A percentile compares a stretch with the other conserved stretches of the same genome.
Conservation (phyloP, 2,329 filamentous ascomycete species). For the Thermoascus crustaceus region DNA sequence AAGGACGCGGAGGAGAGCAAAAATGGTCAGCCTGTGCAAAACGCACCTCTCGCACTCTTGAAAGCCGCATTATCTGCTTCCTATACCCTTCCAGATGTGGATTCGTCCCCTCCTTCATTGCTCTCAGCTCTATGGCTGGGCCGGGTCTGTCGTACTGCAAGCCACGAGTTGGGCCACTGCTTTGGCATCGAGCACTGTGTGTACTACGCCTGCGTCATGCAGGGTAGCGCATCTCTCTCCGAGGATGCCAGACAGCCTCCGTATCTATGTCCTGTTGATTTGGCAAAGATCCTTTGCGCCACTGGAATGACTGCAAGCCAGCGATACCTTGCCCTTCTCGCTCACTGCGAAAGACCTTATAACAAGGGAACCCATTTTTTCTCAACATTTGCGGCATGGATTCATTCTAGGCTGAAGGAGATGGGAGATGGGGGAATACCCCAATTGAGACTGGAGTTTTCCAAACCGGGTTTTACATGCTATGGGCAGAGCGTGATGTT, state of each 20-base stretch:
- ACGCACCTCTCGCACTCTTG: constrained; percentile 7
- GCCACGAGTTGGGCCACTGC: constrained; percentile 61
- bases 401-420: no score
- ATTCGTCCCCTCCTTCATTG: constrained; percentile 14
- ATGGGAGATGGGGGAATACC: no score
- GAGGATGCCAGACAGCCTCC: constrained; percentile 27
- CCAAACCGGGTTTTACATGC: no score
- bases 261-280: constrained; percentile 26
- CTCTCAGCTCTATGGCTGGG: constrained; percentile 48
- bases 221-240: constrained; percentile 21
- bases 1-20: no score
- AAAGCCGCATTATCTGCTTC: constrained; percentile 2
- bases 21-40: constrained; percentile 26
- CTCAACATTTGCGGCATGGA: no score
- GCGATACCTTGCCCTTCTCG: no score
- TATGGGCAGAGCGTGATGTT: no score
- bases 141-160: constrained; percentile 49
- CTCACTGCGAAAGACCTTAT: no score
- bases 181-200: constrained; percentile 59
- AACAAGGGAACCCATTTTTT: no score
- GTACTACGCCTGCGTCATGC: constrained; percentile 28
- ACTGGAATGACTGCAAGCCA: no score
- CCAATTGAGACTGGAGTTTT: no score
- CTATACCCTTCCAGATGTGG: no score
- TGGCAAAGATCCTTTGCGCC: constrained; percentile 29